Evolutionary conservation across 257 asterid species (phyloP).

Genomic region (Linderniella brevidens): DNA sequence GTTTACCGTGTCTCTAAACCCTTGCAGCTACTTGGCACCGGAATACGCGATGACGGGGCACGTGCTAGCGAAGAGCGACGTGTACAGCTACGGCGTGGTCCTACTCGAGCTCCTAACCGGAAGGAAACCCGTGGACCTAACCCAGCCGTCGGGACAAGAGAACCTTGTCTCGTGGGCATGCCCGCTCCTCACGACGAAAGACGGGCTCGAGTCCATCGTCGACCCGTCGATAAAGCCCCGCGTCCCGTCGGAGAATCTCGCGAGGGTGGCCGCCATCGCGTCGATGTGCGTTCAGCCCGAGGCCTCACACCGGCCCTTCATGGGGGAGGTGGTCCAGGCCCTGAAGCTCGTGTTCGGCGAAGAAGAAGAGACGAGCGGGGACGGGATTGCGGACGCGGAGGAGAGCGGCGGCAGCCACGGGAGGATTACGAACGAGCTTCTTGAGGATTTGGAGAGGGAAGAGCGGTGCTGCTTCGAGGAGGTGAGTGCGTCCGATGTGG

Average conservation of each 20-base stretch:
- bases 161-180: constrained; percentile 88
- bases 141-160: constrained; percentile 88
- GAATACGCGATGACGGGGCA: too few species aligned
- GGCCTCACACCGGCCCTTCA: constrained; percentile 89
- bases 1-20: background rate
- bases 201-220: constrained; percentile 42
- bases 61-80: constrained; percentile 89
- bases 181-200: constrained; percentile 46
- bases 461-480: too few species aligned
- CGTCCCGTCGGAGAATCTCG: constrained; percentile 32
- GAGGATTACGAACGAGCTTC: constrained; percentile 24
- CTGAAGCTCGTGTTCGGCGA: constrained; percentile 78
- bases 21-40: constrained; percentile 55
- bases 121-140: constrained; percentile 71
- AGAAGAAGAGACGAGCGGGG: too few species aligned
- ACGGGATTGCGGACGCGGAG: constrained; percentile 57
- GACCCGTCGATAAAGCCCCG: constrained; percentile 31
- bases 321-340: constrained; percentile 98
- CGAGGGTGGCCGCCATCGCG: constrained; percentile 79
- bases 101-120: constrained; percentile 88
- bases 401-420: constrained; percentile 26
- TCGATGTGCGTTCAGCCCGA: constrained; percentile 98
- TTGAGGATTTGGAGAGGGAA: constrained; percentile 19
- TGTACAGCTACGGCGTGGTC: constrained; percentile 91
- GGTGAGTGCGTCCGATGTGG: constrained; percentile 17